A percentile compares a stretch with the other conserved stretches of the same genome.
These are phyloP conservation scores for Rhodotorula glutinis DNA, from an alignment of 1,284 basidiomycete species.

Conservation along the genomic window DNA sequence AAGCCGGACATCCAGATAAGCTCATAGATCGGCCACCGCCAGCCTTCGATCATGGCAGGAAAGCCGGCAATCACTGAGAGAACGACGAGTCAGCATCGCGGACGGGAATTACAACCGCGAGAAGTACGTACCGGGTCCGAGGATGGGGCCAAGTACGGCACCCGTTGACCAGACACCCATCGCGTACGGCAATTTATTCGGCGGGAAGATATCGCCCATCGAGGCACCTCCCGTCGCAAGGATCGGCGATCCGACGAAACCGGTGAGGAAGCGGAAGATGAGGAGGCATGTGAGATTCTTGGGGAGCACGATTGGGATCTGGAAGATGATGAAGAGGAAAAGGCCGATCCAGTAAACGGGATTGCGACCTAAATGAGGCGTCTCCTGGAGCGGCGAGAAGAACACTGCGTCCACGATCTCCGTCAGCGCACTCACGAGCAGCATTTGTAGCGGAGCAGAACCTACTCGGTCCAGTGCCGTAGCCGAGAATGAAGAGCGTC, in stretches of 20 bases:
- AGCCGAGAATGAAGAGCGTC: conserved; percentile 37
- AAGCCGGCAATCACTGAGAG: conserved; percentile 36
- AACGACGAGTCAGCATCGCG: neutral
- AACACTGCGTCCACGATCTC: conserved; percentile 20
- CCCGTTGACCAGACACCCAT: conserved; percentile 25
- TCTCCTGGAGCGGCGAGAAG: conserved; percentile 44
- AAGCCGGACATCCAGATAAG: conserved; percentile 43
- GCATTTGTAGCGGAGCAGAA: neutral
- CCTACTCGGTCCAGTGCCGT: conserved; percentile 35
- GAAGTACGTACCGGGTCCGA: neutral
- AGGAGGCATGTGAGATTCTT: conserved; percentile 38
- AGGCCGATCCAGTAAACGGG: conserved; percentile 39
- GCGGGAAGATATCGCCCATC: conserved; percentile 42
- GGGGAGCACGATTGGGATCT: conserved; percentile 35
- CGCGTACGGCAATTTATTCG: conserved; percentile 10
- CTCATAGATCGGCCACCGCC: conserved; percentile 47
- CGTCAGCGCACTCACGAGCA: no score
- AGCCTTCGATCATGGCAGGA: conserved; percentile 43
- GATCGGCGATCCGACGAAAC: conserved; percentile 45
- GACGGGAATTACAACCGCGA: no score
- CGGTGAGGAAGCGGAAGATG: conserved; percentile 41
- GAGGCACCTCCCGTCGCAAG: conserved; percentile 46
- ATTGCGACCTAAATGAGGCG: conserved; percentile 45
- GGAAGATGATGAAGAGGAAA: conserved; percentile 34
- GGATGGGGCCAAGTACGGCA: conserved; percentile 27